Percentiles rank a stretch among this genome's conserved stretches.
Evolutionary conservation across 352 stramenopile species (phyloP).

Genomic region (Globisporangium sylvaticum): DNA sequence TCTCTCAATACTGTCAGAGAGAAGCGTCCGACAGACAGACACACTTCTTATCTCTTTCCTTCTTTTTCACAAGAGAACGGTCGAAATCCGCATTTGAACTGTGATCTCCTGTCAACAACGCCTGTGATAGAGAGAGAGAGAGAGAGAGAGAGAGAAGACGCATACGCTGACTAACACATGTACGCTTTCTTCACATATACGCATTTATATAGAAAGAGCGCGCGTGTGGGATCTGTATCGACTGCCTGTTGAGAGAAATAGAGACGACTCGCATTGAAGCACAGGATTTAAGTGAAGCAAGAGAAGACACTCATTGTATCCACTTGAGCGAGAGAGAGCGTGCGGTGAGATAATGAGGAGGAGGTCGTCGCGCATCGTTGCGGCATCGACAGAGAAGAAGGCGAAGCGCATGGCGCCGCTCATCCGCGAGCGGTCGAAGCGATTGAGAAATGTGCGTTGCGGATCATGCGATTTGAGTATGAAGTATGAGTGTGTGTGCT

Average conservation of each 20-base stretch:
- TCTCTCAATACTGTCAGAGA: background rate
- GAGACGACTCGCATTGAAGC: background rate
- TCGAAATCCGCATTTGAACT: background rate
- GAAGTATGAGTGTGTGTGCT: background rate
- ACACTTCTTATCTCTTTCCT: background rate
- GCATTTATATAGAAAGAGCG: background rate
- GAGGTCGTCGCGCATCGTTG: constrained; percentile 59
- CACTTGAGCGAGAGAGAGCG: background rate
- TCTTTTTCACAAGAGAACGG: background rate
- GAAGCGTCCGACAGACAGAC: background rate
- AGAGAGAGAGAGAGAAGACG: background rate
- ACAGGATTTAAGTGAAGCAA: background rate
- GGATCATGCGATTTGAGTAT: background rate
- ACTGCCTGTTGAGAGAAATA: background rate
- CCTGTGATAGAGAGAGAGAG: background rate
- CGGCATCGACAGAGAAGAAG: constrained; percentile 35
- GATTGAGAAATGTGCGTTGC: constrained; percentile 20
- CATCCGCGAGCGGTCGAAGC: constrained; percentile 34
- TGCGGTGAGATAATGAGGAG: constrained; percentile 30
- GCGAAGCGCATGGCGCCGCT: constrained; percentile 58
- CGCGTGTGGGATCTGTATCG: too few relatives aligned
- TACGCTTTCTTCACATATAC: background rate
- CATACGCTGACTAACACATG: background rate
- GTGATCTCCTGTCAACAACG: background rate
- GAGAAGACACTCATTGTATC: background rate